Base-by-base conservation (phyloP, 805 yeast species). In the Yamadazyma kitorensis region DNA sequence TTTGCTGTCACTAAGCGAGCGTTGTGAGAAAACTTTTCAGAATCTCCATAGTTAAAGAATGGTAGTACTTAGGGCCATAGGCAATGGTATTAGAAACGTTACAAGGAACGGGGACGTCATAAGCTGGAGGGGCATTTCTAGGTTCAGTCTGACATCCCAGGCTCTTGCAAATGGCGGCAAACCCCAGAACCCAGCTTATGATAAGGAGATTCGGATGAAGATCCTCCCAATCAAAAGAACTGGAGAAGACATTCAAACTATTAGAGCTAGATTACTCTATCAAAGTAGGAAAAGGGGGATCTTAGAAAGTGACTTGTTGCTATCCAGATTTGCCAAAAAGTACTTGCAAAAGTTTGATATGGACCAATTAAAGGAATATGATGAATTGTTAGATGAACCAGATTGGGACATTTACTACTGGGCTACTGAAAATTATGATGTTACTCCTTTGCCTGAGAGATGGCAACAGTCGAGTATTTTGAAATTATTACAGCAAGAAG, bases 331-430 rank as follows among this genome's bases (percentile, higher is more conserved):
- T 59, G 95, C 98, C 17, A 79, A 87, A 51, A 75, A 74, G 52
- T 76, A 85, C 52, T 65, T 93, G 43, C 59, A 70, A 24, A 52
- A 54, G 0, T 73, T 93, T 68, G 67, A 72, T 9, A 59, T 64
- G 40, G 81, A 70, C 35, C 83, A 87, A 60, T 66, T 93, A 34
- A 82, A 78, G 29, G 98, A 93, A 58, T 93, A 86, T 58, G 97
- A 91, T 53, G 55, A 70, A 37, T 61, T 93, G 38, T 70, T 93
- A 54, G 95, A 93, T 58, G 95, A 91, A 60, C 77, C 91, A n/a
- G 98, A 93, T 60, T 93, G 98, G 98, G 98, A 93, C 59, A 89
- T 93, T 41, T 93, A 86, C 60, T 93, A 93, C 65, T 91, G 98
- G 98, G 95, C 95, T 17, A 87, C 97, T 2, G 77, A 76, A 45